Percentiles rank a stretch among this genome's conserved stretches.
phyloP scores from a whole-genome alignment of 2,329 filamentous ascomycete species.

The Xylariaceae sp. region DNA sequence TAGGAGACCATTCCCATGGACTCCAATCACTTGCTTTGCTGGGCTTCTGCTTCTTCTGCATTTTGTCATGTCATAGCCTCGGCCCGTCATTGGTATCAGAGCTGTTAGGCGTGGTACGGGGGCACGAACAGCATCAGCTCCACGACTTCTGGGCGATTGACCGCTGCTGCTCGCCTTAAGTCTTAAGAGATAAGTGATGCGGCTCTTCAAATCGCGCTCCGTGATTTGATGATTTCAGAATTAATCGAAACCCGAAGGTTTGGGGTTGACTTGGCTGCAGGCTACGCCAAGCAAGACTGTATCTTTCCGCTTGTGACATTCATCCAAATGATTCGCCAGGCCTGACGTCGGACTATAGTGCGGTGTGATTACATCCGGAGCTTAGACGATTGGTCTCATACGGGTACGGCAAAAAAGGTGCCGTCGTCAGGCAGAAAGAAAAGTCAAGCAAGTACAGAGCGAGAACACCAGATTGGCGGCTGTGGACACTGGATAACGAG shows the following conservation, averaged over 20 bases:
- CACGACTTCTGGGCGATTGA: constrained; percentile 17
- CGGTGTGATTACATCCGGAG: constrained; percentile 1
- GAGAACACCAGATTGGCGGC: constrained; percentile 1
- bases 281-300: constrained; percentile 4
- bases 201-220: constrained; percentile 20
- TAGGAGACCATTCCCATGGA: constrained; percentile 26
- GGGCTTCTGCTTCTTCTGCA: constrained; percentile 27
- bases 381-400: constrained; percentile 5
- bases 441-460: constrained; percentile 6
- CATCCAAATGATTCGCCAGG: neutral
- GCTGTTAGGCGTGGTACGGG: constrained; percentile 16
- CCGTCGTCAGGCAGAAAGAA: constrained; percentile 4
- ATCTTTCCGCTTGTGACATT: neutral
- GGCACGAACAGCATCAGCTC: constrained; percentile 19
- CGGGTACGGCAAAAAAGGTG: constrained; percentile 2
- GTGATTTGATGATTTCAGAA: too few relatives aligned
- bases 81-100: constrained; percentile 21
- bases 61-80: constrained; percentile 30
- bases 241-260: too few relatives aligned
- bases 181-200: constrained; percentile 19
- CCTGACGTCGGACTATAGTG: neutral
- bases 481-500: neutral
- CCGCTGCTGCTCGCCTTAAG: constrained; percentile 27
- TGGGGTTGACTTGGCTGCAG: constrained; percentile 10
- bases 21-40: constrained; percentile 16